Evolutionary conservation across 2,329 filamentous ascomycete species (phyloP).

Genomic region (Arthrobotrys pseudoclavata): DNA sequence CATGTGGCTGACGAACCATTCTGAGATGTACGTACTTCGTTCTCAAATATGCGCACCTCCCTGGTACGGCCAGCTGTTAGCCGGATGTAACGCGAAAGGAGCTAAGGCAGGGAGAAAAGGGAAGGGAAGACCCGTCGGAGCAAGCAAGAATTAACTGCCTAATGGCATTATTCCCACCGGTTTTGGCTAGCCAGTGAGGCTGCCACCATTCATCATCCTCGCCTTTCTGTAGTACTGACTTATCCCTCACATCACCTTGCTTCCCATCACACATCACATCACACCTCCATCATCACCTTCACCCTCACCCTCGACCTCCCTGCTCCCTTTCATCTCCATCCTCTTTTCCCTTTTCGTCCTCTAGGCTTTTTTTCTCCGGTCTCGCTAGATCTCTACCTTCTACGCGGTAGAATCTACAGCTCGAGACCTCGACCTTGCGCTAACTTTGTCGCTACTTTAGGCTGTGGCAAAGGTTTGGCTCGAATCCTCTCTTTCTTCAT

Average conservation of each 20-base stretch:
- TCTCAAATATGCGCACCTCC: conserved; percentile 38
- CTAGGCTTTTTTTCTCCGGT: conserved; percentile 18
- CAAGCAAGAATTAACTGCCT: neutral
- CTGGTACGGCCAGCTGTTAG: conserved; percentile 10
- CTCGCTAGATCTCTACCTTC: conserved; percentile 42
- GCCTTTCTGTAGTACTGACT: neutral
- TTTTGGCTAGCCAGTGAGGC: conserved; percentile 28
- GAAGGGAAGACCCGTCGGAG: conserved; percentile 28
- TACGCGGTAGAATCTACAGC: conserved; percentile 45
- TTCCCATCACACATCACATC: conserved; percentile 33
- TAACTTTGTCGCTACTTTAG: conserved; percentile 49
- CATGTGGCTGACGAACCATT: no score
- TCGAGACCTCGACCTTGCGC: conserved; percentile 39
- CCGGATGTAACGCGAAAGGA: neutral
- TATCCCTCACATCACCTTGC: conserved; percentile 26
- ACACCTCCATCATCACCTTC: conserved; percentile 19
- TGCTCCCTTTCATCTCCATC: conserved; percentile 28
- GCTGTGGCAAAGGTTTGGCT: conserved; percentile 48
- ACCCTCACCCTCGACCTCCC: conserved; percentile 17
- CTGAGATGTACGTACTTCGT: conserved; percentile 37
- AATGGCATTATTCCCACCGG: conserved; percentile 14
- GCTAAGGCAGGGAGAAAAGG: conserved; percentile 20
- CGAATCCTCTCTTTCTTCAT: conserved; percentile 23
- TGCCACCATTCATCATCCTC: conserved; percentile 19
- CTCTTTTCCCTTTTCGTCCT: conserved; percentile 15